A percentile compares a stretch with the other conserved stretches of the same genome.
phyloP scores from a whole-genome alignment of 1,284 basidiomycete species.

The Leccinum proximum region DNA sequence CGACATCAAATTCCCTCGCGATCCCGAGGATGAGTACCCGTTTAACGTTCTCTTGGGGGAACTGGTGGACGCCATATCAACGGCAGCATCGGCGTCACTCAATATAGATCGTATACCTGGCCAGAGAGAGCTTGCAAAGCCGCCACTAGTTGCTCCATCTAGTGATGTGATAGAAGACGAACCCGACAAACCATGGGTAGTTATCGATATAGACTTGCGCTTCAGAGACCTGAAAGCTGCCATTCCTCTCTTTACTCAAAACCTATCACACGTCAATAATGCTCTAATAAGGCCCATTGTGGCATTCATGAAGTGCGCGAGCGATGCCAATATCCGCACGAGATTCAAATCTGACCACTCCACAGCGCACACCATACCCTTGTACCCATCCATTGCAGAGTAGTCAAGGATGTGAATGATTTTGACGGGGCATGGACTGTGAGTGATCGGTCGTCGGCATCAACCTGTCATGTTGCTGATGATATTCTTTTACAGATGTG shows the following conservation, averaged over 20 bases:
- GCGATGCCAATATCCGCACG: background rate
- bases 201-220: constrained; percentile 94
- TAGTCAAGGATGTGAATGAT: constrained; percentile 75
- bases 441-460: constrained; percentile 30
- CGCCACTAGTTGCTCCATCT: constrained; percentile 77
- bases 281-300: constrained; percentile 98
- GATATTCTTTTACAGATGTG: constrained; percentile 56
- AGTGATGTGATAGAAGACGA: constrained; percentile 34
- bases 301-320: constrained; percentile 92
- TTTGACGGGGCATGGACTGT: constrained; percentile 93
- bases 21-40: constrained; percentile 72
- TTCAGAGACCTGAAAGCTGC: constrained; percentile 97
- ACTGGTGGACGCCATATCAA: constrained; percentile 82
- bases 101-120: constrained; percentile 78
- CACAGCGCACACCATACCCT: constrained; percentile 85
- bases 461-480: constrained; percentile 11
- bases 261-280: constrained; percentile 90
- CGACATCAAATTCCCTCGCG: constrained; percentile 95
- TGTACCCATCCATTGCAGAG: constrained; percentile 87
- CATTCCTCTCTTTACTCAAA: constrained; percentile 87
- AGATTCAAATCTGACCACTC: constrained; percentile 14
- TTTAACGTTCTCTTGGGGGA: constrained; percentile 90
- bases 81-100: constrained; percentile 48
- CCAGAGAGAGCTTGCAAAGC: constrained; percentile 83
- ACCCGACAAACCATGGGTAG: constrained; percentile 48